Base-by-base conservation (phyloP, 331 rosid species). In the Prunus yedoensis region DNA sequence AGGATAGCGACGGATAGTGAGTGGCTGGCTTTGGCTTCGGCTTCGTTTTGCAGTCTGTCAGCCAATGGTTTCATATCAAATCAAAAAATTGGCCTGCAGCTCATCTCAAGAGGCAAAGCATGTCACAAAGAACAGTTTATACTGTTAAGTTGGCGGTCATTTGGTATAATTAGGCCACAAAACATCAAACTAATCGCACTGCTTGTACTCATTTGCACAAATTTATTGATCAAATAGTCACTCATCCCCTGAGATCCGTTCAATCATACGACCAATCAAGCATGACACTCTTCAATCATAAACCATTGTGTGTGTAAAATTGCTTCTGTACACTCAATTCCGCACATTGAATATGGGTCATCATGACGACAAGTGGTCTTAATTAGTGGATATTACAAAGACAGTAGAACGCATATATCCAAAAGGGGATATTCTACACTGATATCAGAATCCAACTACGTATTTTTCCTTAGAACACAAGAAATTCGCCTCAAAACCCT, bases 161-260 rank as follows among this genome's bases (percentile, higher is more conserved):
- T 16, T 52, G 46, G 67, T 14, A 72, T 4, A 23, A 8, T 49
- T 17, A n/a, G 38, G 56, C 63, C 25, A 70, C 54, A 12, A n/a
- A 18, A 28, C 68, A 73, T 46, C 69, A 46, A 59, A 59, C 69
- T 73, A 53, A 46, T 73, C 77, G 69, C 47, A 60, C 70, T 0
- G 18, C 11, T 30, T 63, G 67, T 8, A 32, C 68, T 63, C 68
- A 32, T 18, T 4, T 63, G 68, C 6, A 16, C 15, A 1, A 38
- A 30, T n/a, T 25, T 7, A 25, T 12, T 9, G 43, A 45, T 72
- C 58, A 73, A 5, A 23, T 61, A 4, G 15, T 47, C 25, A 38
- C 65, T 4, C 14, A 61, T 10, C 12, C 20, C 18, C 21, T 14
- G 57, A 9, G 9, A 20, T 20, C 25, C 4, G 49, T 52, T 35